Conservation (phyloP, 2,329 filamentous ascomycete species). For the Paraconiothyrium brasiliense region DNA sequence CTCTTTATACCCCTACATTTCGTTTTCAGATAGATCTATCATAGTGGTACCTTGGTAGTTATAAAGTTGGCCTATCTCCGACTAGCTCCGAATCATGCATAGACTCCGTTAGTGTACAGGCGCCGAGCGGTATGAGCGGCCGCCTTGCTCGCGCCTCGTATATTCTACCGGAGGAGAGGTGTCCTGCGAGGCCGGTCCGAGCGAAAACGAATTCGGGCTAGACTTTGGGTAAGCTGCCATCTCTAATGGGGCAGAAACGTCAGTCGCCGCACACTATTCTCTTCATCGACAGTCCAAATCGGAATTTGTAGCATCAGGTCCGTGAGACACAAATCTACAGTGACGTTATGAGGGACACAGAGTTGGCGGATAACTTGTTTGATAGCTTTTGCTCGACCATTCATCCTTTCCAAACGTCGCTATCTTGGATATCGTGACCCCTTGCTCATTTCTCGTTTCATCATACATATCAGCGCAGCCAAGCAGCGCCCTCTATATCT, state of each 20-base stretch:
- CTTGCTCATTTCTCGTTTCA: constrained; percentile 10
- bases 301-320: too few relatives aligned
- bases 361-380: background rate
- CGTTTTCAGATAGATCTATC: background rate
- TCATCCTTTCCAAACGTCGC: background rate
- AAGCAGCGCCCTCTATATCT: background rate
- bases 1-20: background rate
- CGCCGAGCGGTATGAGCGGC: background rate
- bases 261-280: background rate
- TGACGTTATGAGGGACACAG: background rate
- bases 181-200: background rate
- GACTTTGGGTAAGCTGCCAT: background rate
- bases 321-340: background rate
- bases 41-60: background rate
- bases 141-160: background rate
- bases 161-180: background rate
- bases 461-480: constrained; percentile 11
- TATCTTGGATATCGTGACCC: constrained; percentile 7
- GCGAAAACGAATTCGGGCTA: background rate
- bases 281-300: too few relatives aligned
- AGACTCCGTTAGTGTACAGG: background rate
- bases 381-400: background rate
- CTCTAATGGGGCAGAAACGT: background rate
- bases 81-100: background rate
- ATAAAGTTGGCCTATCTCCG: background rate